phyloP scores from a whole-genome alignment of 768 basidiomycete genomes.

The Tricholoma terreum region DNA sequence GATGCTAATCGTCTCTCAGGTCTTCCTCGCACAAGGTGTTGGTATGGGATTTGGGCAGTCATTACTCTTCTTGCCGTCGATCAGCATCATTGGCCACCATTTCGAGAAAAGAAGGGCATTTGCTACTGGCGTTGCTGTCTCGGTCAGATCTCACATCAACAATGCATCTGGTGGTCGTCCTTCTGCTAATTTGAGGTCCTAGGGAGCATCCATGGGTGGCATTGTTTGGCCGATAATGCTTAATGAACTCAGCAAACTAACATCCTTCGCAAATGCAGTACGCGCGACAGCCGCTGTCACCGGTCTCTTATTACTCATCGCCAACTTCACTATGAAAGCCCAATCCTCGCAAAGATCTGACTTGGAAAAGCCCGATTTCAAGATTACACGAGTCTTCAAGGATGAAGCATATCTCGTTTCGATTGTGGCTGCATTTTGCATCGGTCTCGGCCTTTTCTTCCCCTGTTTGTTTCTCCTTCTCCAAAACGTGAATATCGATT shows the following conservation, averaged over 20 bases:
- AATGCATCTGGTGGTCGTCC: not conserved
- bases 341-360: constrained; percentile 4
- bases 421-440: constrained; percentile 12
- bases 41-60: constrained; percentile 51
- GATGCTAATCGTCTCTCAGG: constrained; percentile 22
- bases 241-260: constrained; percentile 27
- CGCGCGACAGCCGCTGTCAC: constrained; percentile 33
- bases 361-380: constrained; percentile 22
- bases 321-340: constrained; percentile 32
- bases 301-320: constrained; percentile 28
- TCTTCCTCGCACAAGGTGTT: constrained; percentile 55
- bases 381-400: constrained; percentile 22
- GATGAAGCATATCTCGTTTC: constrained; percentile 37
- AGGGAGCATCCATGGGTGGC: constrained; percentile 49
- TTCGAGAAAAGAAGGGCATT: constrained; percentile 39
- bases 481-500: constrained; percentile 20
- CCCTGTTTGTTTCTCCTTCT: constrained; percentile 37
- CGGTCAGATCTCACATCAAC: constrained; percentile 33
- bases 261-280: constrained; percentile 33
- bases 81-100: constrained; percentile 45
- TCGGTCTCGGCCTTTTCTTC: constrained; percentile 50
- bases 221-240: constrained; percentile 52
- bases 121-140: constrained; percentile 37
- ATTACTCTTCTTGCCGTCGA: constrained; percentile 47
- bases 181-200: not conserved